phyloP scores from a whole-genome alignment of 2,329 filamentous ascomycete genomes.

The Tolypocladium capitatum region DNA sequence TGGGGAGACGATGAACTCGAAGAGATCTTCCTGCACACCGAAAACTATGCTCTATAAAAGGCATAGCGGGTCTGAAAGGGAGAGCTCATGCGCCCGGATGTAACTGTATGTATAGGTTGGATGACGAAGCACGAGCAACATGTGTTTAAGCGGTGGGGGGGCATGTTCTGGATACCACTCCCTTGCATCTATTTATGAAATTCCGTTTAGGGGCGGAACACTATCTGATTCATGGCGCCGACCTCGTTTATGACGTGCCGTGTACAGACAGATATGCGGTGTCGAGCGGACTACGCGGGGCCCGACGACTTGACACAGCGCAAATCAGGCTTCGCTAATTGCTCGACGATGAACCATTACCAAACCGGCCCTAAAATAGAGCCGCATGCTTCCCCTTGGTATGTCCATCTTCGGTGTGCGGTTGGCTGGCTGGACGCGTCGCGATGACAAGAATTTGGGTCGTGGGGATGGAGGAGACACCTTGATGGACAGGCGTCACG shows the following conservation, averaged over 20 bases:
- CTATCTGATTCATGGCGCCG: background rate
- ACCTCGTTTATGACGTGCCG: background rate
- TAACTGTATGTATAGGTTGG: background rate
- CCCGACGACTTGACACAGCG: background rate
- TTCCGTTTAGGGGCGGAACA: background rate
- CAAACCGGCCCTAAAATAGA: background rate
- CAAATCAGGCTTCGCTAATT: background rate
- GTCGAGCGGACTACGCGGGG: background rate
- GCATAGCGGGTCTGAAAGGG: background rate
- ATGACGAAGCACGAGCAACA: background rate
- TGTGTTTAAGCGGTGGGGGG: background rate
- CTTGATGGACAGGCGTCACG: constrained; percentile 3
- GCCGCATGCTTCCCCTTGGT: background rate
- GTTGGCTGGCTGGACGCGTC: background rate
- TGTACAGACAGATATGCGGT: background rate
- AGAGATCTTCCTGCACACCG: constrained; percentile 87
- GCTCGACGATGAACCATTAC: background rate
- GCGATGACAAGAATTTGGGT: background rate
- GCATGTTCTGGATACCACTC: background rate
- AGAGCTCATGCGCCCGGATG: background rate
- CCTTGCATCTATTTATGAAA: too few relatives aligned
- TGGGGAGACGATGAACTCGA: constrained; percentile 67
- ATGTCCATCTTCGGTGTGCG: background rate
- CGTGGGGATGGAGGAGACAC: background rate
- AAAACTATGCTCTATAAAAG: constrained; percentile 74